Percentiles rank a stretch among this genome's conserved stretches.
Conservation (phyloP, 768 basidiomycete species). For the Tricholoma flavovirens region DNA sequence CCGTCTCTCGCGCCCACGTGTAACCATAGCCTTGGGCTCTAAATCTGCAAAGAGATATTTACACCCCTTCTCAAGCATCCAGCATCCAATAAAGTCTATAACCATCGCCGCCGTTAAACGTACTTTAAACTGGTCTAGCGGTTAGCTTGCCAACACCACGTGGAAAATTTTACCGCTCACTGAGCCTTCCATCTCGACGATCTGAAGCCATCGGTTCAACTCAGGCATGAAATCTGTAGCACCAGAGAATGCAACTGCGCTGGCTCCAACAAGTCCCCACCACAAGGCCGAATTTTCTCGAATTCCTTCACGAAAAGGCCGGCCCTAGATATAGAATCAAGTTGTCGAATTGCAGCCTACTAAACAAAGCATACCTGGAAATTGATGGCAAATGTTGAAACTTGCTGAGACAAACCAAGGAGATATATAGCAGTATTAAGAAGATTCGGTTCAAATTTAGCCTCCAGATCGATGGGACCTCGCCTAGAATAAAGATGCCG, state of each 20-base stretch:
- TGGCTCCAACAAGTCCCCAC: conserved; percentile 88
- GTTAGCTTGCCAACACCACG: background rate
- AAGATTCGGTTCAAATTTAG: conserved; percentile 92
- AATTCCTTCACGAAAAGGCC: conserved; percentile 98
- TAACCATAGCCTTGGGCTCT: conserved; percentile 80
- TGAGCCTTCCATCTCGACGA: conserved; percentile 77
- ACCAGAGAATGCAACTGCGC: conserved; percentile 87
- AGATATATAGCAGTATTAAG: conserved; percentile 97
- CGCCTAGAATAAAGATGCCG: conserved; percentile 31
- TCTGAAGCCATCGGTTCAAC: conserved; percentile 92
- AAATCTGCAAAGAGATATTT: conserved; percentile 86
- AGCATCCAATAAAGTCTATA: conserved; percentile 85
- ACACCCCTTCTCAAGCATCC: conserved; percentile 73
- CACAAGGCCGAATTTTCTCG: conserved; percentile 91
- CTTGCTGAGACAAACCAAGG: conserved; percentile 92
- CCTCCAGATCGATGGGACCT: conserved; percentile 86
- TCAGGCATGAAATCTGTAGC: conserved; percentile 95
- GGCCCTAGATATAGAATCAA: conserved; percentile 46
- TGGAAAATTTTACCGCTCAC: conserved; percentile 42
- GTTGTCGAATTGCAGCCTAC: background rate
- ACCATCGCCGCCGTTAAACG: conserved; percentile 77
- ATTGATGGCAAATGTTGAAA: conserved; percentile 98
- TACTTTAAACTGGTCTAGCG: conserved; percentile 69
- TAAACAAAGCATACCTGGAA: conserved; percentile 60
- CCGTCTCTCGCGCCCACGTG: conserved; percentile 82